Conservation (phyloP, 2,329 filamentous ascomycete species). For the Beauveria brongniartii region DNA sequence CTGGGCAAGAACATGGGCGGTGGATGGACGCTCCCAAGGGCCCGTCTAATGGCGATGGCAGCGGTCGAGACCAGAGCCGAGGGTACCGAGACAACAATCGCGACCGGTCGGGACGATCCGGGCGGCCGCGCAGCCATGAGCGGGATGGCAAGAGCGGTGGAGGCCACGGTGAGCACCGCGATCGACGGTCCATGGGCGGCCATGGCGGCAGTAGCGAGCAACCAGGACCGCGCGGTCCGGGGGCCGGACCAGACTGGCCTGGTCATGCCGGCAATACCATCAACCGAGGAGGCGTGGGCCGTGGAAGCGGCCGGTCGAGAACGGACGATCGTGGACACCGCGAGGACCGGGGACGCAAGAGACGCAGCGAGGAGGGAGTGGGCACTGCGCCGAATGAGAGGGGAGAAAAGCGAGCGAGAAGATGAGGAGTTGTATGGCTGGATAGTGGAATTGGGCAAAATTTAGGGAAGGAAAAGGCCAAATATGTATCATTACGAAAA, state of each 20-base stretch:
- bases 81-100: constrained; percentile 34
- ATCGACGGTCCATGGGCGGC: constrained; percentile 31
- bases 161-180: constrained; percentile 36
- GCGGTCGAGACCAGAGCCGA: constrained; percentile 31
- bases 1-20: constrained; percentile 36
- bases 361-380: constrained; percentile 42
- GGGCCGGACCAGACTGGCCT: constrained; percentile 14
- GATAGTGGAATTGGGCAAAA: background rate
- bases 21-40: constrained; percentile 26
- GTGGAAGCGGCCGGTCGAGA: constrained; percentile 22
- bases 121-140: constrained; percentile 42
- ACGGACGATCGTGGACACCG: constrained; percentile 23
- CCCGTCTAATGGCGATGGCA: constrained; percentile 24
- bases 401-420: constrained; percentile 46
- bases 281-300: background rate
- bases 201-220: constrained; percentile 17
- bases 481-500: constrained; percentile 1
- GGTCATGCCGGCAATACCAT: background rate
- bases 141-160: constrained; percentile 36
- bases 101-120: constrained; percentile 31
- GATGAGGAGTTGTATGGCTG: constrained; percentile 23
- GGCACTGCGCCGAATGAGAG: constrained; percentile 30
- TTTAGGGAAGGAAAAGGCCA: background rate
- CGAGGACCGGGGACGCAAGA: constrained; percentile 33
- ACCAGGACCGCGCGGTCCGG: constrained; percentile 21